Evolutionary conservation across 306 rosid species (phyloP), one percentile per base, ranked within the genome.

Genomic region (Erythrophleum fordii): DNA sequence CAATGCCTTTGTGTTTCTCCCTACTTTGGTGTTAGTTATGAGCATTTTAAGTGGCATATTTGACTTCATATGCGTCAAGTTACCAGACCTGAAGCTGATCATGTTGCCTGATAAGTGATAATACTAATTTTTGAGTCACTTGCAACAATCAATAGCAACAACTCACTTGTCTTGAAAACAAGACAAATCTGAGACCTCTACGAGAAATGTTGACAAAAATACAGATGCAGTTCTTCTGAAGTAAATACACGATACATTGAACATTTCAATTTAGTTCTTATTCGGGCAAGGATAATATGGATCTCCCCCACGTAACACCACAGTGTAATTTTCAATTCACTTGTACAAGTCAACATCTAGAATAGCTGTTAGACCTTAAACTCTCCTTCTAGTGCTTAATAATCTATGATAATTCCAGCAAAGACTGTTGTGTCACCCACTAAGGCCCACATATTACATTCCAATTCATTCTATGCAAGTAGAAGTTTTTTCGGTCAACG

Each of bases 1-100:
- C 81, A 95, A 85, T 51, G 99, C 96, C 85, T 93, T 95, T 56
- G 99, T 95, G 88, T 95, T 95, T 82, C 98, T 89, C 69, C 97
- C 98, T 7, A 95, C 96, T 64, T 91, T 91, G 51, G 99, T 95
- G 89, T 95, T 89, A 34, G 99, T 93, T n/a, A 95, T 88, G 20
- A 95, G 98, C 99, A 95, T 95, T 90, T 88, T 93, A 44, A 95
- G 83, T n/a, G 93, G 79, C 77, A 85, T 35, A 48, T 80, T 90
- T 22, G 93, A 53, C 87, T 89, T 90, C 64, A 93, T 76, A 46
- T 65, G 93, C 0, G 88, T 86, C 78, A 90, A 73, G 81, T 64
- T 81, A 69, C 98, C 98, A 22, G 99, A 91, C 76, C 69, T 88
- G 91, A 95, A 95, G 88, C 94, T 87, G 83, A 95, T 95, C 86